phyloP scores from a whole-genome alignment of 2,329 filamentous ascomycete genomes.

The Penicillium sp. region DNA sequence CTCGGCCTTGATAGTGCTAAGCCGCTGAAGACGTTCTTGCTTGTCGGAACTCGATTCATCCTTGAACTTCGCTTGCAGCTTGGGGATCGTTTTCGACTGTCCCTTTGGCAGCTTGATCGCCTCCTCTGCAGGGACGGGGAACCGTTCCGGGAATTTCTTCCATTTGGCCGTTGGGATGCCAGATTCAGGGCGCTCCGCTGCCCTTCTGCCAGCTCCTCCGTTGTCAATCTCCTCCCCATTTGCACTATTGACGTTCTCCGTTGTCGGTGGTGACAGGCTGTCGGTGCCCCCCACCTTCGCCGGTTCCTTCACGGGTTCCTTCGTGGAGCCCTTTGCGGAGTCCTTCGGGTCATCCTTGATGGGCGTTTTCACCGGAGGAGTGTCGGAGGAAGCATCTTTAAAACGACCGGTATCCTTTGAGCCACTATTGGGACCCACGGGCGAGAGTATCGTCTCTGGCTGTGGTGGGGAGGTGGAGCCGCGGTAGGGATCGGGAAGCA shows the following conservation, averaged over 20 bases:
- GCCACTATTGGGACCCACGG: conserved; percentile 4
- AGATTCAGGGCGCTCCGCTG: conserved; percentile 29
- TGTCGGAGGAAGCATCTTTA: not conserved
- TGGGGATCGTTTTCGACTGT: conserved; percentile 67
- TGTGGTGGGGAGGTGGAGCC: conserved; percentile 17
- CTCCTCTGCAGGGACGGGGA: conserved; percentile 69
- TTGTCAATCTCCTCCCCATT: conserved; percentile 27
- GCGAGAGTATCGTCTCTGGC: conserved; percentile 6
- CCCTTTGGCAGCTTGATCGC: conserved; percentile 75
- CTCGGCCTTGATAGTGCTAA: conserved; percentile 67
- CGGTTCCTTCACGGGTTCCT: not conserved
- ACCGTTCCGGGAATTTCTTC: conserved; percentile 72
- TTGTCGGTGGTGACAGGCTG: not conserved
- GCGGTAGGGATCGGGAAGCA: conserved; percentile 14
- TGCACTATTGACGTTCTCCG: not conserved
- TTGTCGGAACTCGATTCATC: conserved; percentile 62
- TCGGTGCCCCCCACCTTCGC: not conserved
- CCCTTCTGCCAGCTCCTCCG: conserved; percentile 37
- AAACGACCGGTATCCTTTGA: not conserved
- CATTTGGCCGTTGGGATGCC: conserved; percentile 59
- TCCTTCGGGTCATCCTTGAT: conserved; percentile 9
- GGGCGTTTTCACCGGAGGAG: conserved; percentile 6
- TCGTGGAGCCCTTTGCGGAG: not conserved
- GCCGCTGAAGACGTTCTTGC: conserved; percentile 63
- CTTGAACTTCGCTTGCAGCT: conserved; percentile 71